Evolutionary conservation across 306 rosid genomes (phyloP), one percentile per base, ranked within the genome.

Genomic region (Dalbergia cochinchinensis): DNA sequence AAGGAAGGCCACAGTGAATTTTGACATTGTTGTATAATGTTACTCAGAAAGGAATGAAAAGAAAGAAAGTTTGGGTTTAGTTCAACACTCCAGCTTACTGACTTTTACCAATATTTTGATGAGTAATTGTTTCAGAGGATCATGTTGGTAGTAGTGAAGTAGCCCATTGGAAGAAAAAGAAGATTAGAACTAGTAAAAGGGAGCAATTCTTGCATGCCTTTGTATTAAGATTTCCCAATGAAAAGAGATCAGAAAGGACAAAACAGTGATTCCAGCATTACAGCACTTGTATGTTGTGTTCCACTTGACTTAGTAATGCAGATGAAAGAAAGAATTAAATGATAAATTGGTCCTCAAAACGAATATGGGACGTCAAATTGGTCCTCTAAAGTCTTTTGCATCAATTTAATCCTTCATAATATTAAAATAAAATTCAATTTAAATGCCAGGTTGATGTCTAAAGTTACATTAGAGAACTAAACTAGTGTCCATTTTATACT

Each of bases 31-130:
- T 83, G 85, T 78, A 83, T 66, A 83, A 34, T 70, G 63, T 64
- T 70, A 65, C 82, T 74, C 61, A 71, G 16, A 83, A 57, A 50
- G 59, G 69, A 76, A 86, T 76, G 85, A 76, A 83, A 86, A 79
- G 89, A 73, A 76, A 20, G 45, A 35, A 76, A 71, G 71, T 13
- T 76, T 79, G 74, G 55, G 15, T 86, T 83, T 76, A 8, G 26
- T 47, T 31, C 31, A 60, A 9, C 31, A 26, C 31, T 26, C 2
- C 31, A 26, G 31, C 11, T 48, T 58, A 33, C n/a, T 14, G 37
- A 33, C 37, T 31, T 12, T 66, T 33, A 54, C 8, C 41, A 53
- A 58, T 35, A 34, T 69, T 18, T 34, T 55, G 15, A 55, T 55
- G 2, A 22, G 15, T 4, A 67, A 26, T 15, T 55, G 19, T 44